Evolutionary conservation across 2,329 filamentous ascomycete species (phyloP), one percentile per base, ranked within the genome.

Genomic region (Coleophoma crateriformis): DNA sequence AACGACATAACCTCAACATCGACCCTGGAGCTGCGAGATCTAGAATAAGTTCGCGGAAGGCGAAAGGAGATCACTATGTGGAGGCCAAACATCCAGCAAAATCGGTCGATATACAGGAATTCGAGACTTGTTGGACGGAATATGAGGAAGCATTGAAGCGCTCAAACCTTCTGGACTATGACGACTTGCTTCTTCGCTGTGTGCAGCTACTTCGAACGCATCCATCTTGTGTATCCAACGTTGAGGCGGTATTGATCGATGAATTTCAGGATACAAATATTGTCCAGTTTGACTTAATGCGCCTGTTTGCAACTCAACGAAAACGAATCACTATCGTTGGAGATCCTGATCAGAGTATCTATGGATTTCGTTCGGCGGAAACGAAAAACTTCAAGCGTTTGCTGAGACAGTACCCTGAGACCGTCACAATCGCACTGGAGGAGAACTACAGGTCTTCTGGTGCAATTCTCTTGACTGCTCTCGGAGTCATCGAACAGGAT

Each of bases 231-330:
- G 91, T 96, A 3, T 85, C 85, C 13, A 96, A 96, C 58, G 84
- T 99, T 15, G 84, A 96, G 66, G 82, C 89, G 0, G 90, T 97
- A 7, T 76, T 99, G 42, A 95, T 99, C 54, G 92, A 99, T 64
- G 92, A 99, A 64, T 99, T 96, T 55, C 92, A 99, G 68, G 92
- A 99, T 68, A 97, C 92, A 7, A 99, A 97, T 64, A 81, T 89
- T 17, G 85, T 96, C 4, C 92, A 99, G 67, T 97, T 95, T 61
- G 90, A 96, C 58, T 73, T 99, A 39, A 96, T 96, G 90, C 85
- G 81, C 54, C 76, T 96, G 1, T 85, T 99, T 60, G 89, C 91
- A 2, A 82, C 89, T 52, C 71, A 75, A 19, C 76, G 78, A 40
- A 79, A 81, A 49, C 79, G 83, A n/a, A 92, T 97, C 58, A 97